Percentiles rank a stretch among this genome's conserved stretches.
Conservation (phyloP, 306 rosid genomes). For the Gastrolobium villosum region DNA sequence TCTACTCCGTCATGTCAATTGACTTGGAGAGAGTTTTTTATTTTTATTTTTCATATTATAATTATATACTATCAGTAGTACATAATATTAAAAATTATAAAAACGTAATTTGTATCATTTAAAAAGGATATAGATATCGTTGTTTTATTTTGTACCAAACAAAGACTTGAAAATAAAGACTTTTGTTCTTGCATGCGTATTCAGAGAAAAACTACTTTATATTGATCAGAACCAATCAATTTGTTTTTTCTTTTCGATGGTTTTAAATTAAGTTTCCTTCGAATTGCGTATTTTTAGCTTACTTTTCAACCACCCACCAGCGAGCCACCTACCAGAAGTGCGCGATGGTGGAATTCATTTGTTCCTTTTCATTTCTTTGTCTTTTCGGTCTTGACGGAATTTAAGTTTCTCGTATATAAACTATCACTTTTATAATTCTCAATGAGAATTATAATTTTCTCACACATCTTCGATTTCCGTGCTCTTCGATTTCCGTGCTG, state of each 20-base stretch:
- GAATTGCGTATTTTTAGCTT: background rate
- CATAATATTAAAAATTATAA: too few relatives aligned
- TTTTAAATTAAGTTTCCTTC: background rate
- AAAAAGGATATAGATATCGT: background rate
- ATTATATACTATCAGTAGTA: too few relatives aligned
- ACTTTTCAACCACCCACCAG: constrained; percentile 43
- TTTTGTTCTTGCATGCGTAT: background rate
- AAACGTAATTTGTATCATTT: too few relatives aligned
- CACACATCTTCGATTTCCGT: too few relatives aligned
- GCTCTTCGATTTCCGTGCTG: too few relatives aligned
- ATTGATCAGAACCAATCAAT: background rate
- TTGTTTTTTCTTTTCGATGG: background rate
- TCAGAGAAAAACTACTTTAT: background rate
- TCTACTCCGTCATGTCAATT: too few relatives aligned
- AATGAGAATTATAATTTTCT: too few relatives aligned
- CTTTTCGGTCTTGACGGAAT: background rate
- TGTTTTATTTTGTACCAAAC: background rate
- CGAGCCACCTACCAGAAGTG: constrained; percentile 6
- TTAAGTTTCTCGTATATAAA: background rate
- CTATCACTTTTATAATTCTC: background rate
- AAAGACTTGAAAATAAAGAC: background rate
- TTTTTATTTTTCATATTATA: too few relatives aligned
- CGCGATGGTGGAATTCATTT: background rate
- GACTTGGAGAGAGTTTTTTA: too few relatives aligned
- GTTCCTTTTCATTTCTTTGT: background rate